A percentile compares a stretch with the other conserved stretches of the same genome.
Evolutionary conservation across 2,329 filamentous ascomycete genomes (phyloP).

Genomic region (Trichoderma sp.): DNA sequence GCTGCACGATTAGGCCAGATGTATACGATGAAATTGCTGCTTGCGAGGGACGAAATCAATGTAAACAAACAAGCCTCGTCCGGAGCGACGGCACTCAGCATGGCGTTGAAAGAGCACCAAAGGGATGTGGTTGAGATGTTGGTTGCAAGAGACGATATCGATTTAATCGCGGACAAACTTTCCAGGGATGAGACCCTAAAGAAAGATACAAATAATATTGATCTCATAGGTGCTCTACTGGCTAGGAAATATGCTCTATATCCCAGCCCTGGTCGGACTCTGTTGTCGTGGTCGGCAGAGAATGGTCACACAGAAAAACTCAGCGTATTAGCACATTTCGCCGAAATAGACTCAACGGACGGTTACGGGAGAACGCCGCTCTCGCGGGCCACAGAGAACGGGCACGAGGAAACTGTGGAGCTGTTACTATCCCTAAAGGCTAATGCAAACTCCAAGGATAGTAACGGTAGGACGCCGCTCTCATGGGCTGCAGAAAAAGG

Average conservation of each 20-base stretch:
- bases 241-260: not conserved
- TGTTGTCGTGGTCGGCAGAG: not conserved
- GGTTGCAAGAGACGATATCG: not conserved
- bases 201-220: not conserved
- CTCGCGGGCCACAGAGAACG: not conserved
- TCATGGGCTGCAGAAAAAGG: not conserved
- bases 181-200: not conserved
- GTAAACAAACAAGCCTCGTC: not conserved
- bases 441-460: too few species aligned
- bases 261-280: not conserved
- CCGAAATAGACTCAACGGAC: not conserved
- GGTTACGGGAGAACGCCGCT: not conserved
- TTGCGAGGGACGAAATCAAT: not conserved
- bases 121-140: not conserved
- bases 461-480: too few species aligned
- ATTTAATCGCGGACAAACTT: too few species aligned
- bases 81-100: not conserved
- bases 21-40: not conserved
- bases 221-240: not conserved
- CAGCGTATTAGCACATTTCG: not conserved
- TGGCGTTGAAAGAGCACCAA: rapidly evolving
- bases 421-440: not conserved
- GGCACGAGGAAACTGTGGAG: not conserved
- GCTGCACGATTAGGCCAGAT: rapidly evolving
- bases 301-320: not conserved